Evolutionary conservation across 805 yeast species (phyloP).

Genomic region (Candida methanosorbosa): DNA sequence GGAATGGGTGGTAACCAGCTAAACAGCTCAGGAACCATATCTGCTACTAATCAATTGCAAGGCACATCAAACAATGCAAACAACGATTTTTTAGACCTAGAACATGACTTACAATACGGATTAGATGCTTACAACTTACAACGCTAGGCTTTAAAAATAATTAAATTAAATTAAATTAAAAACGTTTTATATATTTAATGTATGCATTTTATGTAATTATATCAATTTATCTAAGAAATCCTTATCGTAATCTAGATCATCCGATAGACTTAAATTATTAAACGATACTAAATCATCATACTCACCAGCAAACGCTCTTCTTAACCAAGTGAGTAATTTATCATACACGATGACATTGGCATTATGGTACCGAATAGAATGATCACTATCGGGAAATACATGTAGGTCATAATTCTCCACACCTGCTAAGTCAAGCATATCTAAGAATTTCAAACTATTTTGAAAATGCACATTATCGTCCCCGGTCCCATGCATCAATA

Average conservation of each 20-base stretch:
- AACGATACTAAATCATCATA: no score
- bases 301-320: conserved; percentile 38
- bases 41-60: no score
- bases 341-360: conserved; percentile 69
- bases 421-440: conserved; percentile 38
- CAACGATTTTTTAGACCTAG: conserved; percentile 36
- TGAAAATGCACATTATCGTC: conserved; percentile 82
- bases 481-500: conserved; percentile 75
- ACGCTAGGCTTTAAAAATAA: not conserved
- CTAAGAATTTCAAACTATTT: conserved; percentile 55
- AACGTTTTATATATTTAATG: not conserved
- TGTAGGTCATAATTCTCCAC: conserved; percentile 80
- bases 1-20: no score
- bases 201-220: not conserved
- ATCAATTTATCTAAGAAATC: not conserved
- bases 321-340: conserved; percentile 62
- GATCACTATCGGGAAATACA: conserved; percentile 91
- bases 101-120: conserved; percentile 61
- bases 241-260: no score
- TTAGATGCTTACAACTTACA: conserved; percentile 39
- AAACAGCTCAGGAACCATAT: no score
- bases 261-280: no score
- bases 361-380: conserved; percentile 70
- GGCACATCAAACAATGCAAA: conserved; percentile 32
- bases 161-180: not conserved